Base-by-base conservation (phyloP, 768 basidiomycete genomes). In the Podaxis carcinomalis region DNA sequence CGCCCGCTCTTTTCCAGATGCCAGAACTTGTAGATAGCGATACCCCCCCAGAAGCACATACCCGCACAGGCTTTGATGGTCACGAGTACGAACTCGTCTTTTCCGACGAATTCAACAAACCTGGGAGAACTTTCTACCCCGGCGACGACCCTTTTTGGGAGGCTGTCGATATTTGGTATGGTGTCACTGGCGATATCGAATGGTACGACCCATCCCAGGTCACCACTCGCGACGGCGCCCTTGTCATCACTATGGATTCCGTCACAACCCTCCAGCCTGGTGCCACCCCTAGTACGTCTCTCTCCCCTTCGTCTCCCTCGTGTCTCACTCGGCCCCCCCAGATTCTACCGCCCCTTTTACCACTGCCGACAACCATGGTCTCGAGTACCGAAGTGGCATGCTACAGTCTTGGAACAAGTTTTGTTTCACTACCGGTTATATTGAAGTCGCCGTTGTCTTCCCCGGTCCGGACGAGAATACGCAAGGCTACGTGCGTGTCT, bases 331-430 rank as follows among this genome's bases (percentile, higher is more conserved):
- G 32, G 23, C 23, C 2, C 27, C 27, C 44, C 5, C 47, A 75
- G 77, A 73, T 37, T 80, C 78, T 1, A 80, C 80, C 0, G 80
- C 80, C 0, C 79, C 80, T 0, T 80, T 82, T 60, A 79, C 77
- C 0, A n/a, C 62, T 3, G 76, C 64, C 0, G 66, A 77, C 23
- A 83, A 86, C 65, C 86, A 93, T 69, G 76, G 75, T 5, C 78
- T 90, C 61, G 75, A 76, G 40, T 94, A 87, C 68, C 76, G 83
- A 65, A 85, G 77, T 68, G 92, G 87, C 4, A 92, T 93, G 90
- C 75, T 95, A 3, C 91, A 93, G 74, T 84, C 83, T 42, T 95
- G 93, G 92, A 94, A 94, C 74, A 92, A 94, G 78, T 87, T 94
- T 68, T 94, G 90, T 72, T 93, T 92, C 68, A 85, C 89, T 28